A percentile compares a stretch with the other conserved stretches of the same genome.
Evolutionary conservation across 1,139 yeast species (phyloP).

Genomic region (Pichia sp.): DNA sequence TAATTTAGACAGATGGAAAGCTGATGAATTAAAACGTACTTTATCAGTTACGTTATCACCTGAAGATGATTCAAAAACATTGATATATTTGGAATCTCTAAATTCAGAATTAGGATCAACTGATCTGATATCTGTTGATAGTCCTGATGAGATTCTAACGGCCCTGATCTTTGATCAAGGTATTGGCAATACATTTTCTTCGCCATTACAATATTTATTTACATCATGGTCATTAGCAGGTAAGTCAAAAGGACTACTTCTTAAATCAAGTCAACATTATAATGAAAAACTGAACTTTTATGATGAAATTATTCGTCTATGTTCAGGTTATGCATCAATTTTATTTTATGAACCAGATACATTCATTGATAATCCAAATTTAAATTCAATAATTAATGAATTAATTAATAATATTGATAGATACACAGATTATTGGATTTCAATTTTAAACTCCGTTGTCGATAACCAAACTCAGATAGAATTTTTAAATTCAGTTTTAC

Average conservation of each 20-base stretch:
- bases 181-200: conserved; percentile 24
- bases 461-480: conserved; percentile 65
- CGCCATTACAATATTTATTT: conserved; percentile 44
- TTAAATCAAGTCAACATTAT: conserved; percentile 26
- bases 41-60: conserved; percentile 36
- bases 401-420: conserved; percentile 36
- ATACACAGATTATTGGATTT: conserved; percentile 50
- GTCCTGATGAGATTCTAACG: conserved; percentile 44
- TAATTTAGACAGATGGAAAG: conserved; percentile 29
- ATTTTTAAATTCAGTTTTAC: conserved; percentile 51
- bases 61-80: conserved; percentile 11
- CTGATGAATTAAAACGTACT: conserved; percentile 33
- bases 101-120: conserved; percentile 27
- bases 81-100: conserved; percentile 35
- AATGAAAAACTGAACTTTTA: conserved; percentile 38
- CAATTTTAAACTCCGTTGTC: conserved; percentile 50
- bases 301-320: conserved; percentile 45
- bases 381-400: conserved; percentile 42
- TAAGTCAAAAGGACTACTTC: conserved; percentile 36
- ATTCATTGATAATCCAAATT: conserved; percentile 42
- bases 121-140: conserved; percentile 14
- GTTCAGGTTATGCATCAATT: conserved; percentile 64
- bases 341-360: conserved; percentile 66
- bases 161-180: conserved; percentile 53
- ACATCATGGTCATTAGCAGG: conserved; percentile 39